Evolutionary conservation across 2,329 filamentous ascomycete genomes (phyloP), one percentile per base, ranked within the genome.

Genomic region (Cordyceps tenuipes): DNA sequence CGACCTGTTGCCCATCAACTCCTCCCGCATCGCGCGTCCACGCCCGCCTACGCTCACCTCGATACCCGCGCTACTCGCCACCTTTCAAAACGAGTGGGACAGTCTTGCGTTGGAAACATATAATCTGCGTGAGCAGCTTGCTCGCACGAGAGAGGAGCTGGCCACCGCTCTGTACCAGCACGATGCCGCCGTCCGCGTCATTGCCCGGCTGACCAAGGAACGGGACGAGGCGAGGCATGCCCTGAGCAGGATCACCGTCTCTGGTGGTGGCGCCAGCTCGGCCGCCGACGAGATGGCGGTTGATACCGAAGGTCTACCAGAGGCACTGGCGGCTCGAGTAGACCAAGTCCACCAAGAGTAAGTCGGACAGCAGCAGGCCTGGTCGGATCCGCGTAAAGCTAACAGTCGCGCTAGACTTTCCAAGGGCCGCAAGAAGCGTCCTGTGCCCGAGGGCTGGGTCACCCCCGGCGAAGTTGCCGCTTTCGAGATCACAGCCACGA

Each of bases 81-180:
- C 92, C 44, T 97, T 99, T 73, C 94, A 99, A 73, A 96, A 96
- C 73, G 94, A 99, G 80, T 99, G 94, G 94, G 94, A 99, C 72
- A 88, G 92, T 9, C 78, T 97, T 49, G 90, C 93, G 13, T 79
- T 97, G 41, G 94, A 99, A 76, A 90, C 91, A 55, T 97, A 91
- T 73, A 94, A 90, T 66, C 78, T 97, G 62, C 88, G 90, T 76
- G 90, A 97, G 73, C 91, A 96, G 71, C 80, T 99, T 63, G 82
- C 88, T 56, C 90, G 96, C 71, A 96, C 92, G 47, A 82, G 93
- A 65, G 92, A 97, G 76, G 94, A 99, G 77, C 84, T 99, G 60
- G 91, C 91, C 60, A 94, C 91, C 1, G 90, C 94, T 0, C 81
- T 99, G 26, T 99, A 99, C 75, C 93, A 97, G 76, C 90, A 97